Evolutionary conservation across 208 protist genomes (phyloP).

Genomic region (Acanthamoeba comandoni): DNA sequence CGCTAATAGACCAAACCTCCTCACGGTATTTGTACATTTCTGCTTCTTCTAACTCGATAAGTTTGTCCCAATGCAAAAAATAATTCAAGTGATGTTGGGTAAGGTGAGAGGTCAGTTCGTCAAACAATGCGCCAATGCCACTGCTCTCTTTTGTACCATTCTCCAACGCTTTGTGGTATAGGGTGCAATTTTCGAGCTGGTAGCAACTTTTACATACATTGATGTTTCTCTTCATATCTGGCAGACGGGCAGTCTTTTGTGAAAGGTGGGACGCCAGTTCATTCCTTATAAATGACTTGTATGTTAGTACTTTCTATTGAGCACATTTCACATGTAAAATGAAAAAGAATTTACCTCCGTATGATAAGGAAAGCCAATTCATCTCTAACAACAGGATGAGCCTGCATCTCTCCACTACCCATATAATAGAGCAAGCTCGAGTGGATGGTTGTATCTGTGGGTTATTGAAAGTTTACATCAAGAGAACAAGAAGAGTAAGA

Average conservation of each 20-base stretch:
- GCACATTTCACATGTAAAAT: too few species aligned
- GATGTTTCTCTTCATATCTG: conserved; percentile 26
- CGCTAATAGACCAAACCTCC: conserved; percentile 68
- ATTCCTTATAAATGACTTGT: conserved; percentile 28
- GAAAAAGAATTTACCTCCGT: too few species aligned
- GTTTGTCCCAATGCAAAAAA: conserved; percentile 52
- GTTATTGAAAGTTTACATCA: too few species aligned
- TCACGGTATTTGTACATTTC: conserved; percentile 68
- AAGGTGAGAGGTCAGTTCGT: conserved; percentile 49
- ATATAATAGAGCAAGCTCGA: conserved; percentile 71
- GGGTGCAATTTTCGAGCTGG: conserved; percentile 42
- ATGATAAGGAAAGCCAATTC: background rate
- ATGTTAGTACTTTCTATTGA: background rate
- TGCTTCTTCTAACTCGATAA: conserved; percentile 65
- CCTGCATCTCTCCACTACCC: conserved; percentile 25
- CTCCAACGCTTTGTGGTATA: conserved; percentile 69
- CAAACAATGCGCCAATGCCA: conserved; percentile 17
- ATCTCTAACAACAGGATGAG: background rate
- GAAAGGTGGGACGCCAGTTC: conserved; percentile 52
- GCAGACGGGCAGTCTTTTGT: conserved; percentile 14
- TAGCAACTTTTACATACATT: conserved; percentile 25
- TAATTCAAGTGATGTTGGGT: conserved; percentile 46
- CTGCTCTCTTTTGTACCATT: conserved; percentile 47
- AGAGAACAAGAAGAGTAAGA: too few species aligned
- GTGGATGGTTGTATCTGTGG: conserved; percentile 49